Evolutionary conservation across 2,329 filamentous ascomycete genomes (phyloP).

Genomic region (Microascus cirrosus): DNA sequence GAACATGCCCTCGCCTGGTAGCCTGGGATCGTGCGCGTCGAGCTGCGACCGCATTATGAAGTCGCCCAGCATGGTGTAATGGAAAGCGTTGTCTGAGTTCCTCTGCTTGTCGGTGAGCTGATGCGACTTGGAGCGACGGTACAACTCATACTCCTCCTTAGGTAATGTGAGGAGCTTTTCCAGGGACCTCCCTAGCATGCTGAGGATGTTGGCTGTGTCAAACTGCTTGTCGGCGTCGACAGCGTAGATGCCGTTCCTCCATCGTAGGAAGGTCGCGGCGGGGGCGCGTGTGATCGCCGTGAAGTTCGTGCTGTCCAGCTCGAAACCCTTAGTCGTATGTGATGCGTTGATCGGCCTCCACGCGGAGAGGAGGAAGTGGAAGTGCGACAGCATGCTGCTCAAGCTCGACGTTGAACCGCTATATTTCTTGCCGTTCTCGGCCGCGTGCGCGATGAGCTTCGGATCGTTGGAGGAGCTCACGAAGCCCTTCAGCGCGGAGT

Average conservation of each 20-base stretch:
- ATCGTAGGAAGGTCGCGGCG: slow-evolving; percentile 69
- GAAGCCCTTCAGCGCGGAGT: slow-evolving; percentile 73
- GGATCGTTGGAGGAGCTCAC: slow-evolving; percentile 83
- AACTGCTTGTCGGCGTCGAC: slow-evolving; percentile 94
- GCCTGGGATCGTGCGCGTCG: slow-evolving; percentile 73
- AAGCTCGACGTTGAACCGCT: slow-evolving; percentile 95
- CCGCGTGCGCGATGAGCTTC: slow-evolving; percentile 57
- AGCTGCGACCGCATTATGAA: slow-evolving; percentile 93
- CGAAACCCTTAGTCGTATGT: slow-evolving; percentile 58
- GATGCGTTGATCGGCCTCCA: slow-evolving; percentile 64
- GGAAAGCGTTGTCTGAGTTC: slow-evolving; percentile 64
- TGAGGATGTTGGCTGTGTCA: slow-evolving; percentile 74
- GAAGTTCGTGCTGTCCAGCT: slow-evolving; percentile 50
- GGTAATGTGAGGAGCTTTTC: slow-evolving; percentile 85
- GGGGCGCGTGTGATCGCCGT: slow-evolving; percentile 64
- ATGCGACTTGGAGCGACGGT: slow-evolving; percentile 57
- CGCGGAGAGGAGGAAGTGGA: slow-evolving; percentile 79
- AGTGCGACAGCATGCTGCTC: slow-evolving; percentile 77
- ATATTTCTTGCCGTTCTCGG: slow-evolving; percentile 61
- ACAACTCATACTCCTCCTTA: slow-evolving; percentile 76
- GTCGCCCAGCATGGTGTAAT: slow-evolving; percentile 78
- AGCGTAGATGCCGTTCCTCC: slow-evolving; percentile 77
- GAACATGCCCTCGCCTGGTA: slow-evolving; percentile 89
- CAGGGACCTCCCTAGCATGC: slow-evolving; percentile 89
- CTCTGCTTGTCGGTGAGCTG: slow-evolving; percentile 62